Base-by-base conservation (phyloP, 2,329 filamentous ascomycete genomes). In the Colletotrichum acutatum region DNA sequence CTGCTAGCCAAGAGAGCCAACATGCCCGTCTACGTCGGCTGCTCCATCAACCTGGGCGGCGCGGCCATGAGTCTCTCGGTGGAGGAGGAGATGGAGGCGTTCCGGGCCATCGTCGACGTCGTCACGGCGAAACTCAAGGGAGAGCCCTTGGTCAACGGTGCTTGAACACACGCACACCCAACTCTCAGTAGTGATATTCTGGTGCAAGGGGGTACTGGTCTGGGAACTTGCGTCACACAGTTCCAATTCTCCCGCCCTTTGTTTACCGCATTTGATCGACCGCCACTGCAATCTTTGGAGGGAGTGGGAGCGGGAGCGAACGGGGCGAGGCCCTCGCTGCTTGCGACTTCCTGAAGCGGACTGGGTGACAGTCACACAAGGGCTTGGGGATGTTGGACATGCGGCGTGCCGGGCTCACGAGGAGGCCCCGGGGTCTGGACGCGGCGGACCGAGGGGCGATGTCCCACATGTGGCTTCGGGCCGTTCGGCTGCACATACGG, bases 51-150 rank as follows among this genome's bases (percentile, higher is more conserved):
- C 76, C 91, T 98, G 75, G 89, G 90, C 16, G 90, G 88, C 78
- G 89, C 92, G 6, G 93, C 92, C 2, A 89, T 95, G 78, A 95
- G 95, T 11, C 93, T 95, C 24, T 93, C 91, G 0, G 90, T 96
- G 7, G 95, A 98, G 80, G 97, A 98, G 85, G 96, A 98, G 84
- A 95, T 98, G 91, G 95, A 96, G 79, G 94, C 93, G 0, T 92
- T 98, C 77, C 91, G 90, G 78, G 89, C 88, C 75, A 90, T 97
- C 53, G 91, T 95, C 37, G 89, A 93, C 71, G 90, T 93, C 59
- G 89, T 95, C 16, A 84, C 91, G 79, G 84, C 84, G 56, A 86
- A 90, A 76, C 81, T 93, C 58, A 79, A 83, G 71, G 28, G 46
- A 1, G 34, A 59, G 54, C 80, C 80, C 62, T 75, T 81, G 52